These are phyloP conservation scores for Vanilla planifolia DNA, from an alignment of 106 monocot genomes.

Conservation along the genomic window DNA sequence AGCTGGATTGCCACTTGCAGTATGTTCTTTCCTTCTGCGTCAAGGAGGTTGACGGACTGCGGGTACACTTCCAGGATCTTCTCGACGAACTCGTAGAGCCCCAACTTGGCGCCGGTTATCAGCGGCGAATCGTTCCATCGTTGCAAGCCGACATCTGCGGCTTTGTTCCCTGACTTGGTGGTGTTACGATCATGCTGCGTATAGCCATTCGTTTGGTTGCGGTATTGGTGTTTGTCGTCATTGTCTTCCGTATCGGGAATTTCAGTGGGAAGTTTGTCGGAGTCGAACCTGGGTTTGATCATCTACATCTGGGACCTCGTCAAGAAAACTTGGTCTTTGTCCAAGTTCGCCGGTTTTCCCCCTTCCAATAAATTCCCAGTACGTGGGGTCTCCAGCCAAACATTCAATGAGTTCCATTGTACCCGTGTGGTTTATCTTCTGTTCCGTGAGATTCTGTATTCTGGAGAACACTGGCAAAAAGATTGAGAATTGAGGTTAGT, in stretches of 20 bases:
- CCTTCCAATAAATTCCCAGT: constrained; percentile 9
- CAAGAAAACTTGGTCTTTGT: background rate
- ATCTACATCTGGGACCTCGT: too few species aligned
- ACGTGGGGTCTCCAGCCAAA: background rate
- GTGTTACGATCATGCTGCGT: background rate
- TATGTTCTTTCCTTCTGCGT: constrained; percentile 4
- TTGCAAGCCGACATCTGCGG: too few species aligned
- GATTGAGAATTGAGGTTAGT: background rate
- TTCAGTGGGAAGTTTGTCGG: background rate
- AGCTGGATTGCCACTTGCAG: constrained; percentile 18
- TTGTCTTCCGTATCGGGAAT: too few species aligned
- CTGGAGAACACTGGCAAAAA: background rate
- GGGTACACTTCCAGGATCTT: constrained; percentile 17
- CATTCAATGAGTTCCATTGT: constrained; percentile 5
- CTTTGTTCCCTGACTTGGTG: background rate
- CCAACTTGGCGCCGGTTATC: constrained; percentile 13
- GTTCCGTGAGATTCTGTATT: background rate
- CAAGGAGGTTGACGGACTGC: constrained; percentile 1
- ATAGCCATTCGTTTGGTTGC: too few species aligned
- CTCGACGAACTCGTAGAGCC: constrained; percentile 17
- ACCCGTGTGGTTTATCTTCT: constrained; percentile 4
- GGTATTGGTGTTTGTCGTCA: background rate
- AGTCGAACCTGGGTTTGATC: too few species aligned
- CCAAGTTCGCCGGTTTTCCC: background rate
- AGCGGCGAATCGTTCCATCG: constrained; percentile 20